phyloP scores from a whole-genome alignment of 768 basidiomycete species.

The Trametes villosa region DNA sequence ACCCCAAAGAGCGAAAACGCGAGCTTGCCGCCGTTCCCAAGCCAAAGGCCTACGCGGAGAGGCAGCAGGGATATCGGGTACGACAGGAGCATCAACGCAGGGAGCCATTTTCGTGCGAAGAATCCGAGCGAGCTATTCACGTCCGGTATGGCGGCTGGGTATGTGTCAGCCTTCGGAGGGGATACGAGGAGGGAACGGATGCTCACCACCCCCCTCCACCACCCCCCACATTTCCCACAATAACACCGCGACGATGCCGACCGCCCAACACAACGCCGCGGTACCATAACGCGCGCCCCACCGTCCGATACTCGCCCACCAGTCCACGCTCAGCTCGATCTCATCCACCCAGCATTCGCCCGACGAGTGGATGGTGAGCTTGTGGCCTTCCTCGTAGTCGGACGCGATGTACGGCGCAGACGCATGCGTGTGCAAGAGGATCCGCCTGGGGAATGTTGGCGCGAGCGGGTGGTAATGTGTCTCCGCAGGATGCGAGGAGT shows the following conservation, averaged over 20 bases:
- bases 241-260: constrained; percentile 67
- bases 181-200: constrained; percentile 7
- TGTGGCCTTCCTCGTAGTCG: constrained; percentile 43
- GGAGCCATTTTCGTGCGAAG: constrained; percentile 45
- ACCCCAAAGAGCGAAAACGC: constrained; percentile 58
- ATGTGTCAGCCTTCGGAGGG: background rate
- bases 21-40: constrained; percentile 61
- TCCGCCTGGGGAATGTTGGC: constrained; percentile 36
- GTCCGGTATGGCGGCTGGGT: constrained; percentile 48
- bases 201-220: constrained; percentile 33
- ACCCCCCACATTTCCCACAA: constrained; percentile 56
- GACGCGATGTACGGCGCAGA: constrained; percentile 64
- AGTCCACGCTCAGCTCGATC: constrained; percentile 66
- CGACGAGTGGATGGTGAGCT: constrained; percentile 63
- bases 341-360: constrained; percentile 52
- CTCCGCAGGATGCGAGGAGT: constrained; percentile 62
- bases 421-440: constrained; percentile 70
- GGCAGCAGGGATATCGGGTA: constrained; percentile 59
- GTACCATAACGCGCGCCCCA: constrained; percentile 76
- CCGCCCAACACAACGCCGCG: constrained; percentile 71
- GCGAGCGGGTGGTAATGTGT: constrained; percentile 68
- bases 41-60: constrained; percentile 53
- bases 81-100: constrained; percentile 48
- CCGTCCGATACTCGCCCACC: constrained; percentile 71
- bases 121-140: constrained; percentile 51